Evolutionary conservation across 257 asterid species (phyloP), one percentile per base, ranked within the genome.

Genomic region (Scutellaria minor): DNA sequence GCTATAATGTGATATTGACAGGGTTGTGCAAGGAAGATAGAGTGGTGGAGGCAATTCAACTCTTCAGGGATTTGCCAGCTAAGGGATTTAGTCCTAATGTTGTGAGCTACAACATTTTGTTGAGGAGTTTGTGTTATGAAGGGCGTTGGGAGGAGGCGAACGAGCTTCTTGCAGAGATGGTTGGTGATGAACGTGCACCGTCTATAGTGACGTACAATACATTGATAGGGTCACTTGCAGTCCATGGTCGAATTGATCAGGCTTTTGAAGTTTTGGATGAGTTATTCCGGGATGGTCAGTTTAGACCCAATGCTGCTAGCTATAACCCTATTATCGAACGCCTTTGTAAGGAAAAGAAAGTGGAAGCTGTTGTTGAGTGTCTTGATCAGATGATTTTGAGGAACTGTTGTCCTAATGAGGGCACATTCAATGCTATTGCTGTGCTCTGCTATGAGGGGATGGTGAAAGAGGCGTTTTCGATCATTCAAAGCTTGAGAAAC

Each of bases 71-170:
- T 75, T 76, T 89, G 79, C 96, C 96, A 0, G 68, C 40, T 0
- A 86, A 77, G 76, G 98, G 98, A 63, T 89, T 88, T 66, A 71
- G 68, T 47, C 98, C 98, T 5, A 91, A 89, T 71, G 96, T 85
- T 35, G 96, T 93, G 75, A 93, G 96, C 86, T 91, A 83, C 79
- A 93, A 91, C 68, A 91, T 93, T 37, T 63, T 93, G 85, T 78
- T 93, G 93, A 88, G 94, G 83, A 83, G 86, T 73, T 83, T 93
- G 85, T 93, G 97, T 77, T 82, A 77, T 9, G 87, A 82, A 8
- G 96, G 91, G 46, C 87, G 89, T 1, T 93, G 97, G 98, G 88
- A 68, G 35, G 98, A 86, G 81, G 97, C 96, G 0, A 93, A 93
- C 42, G 81, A 79, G 83, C 92, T 91, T 75, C 85, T 93, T 4